Evolutionary conservation across 441 rosid species (phyloP), one percentile per base, ranked within the genome.

Genomic region (Adansonia rubrostipa): DNA sequence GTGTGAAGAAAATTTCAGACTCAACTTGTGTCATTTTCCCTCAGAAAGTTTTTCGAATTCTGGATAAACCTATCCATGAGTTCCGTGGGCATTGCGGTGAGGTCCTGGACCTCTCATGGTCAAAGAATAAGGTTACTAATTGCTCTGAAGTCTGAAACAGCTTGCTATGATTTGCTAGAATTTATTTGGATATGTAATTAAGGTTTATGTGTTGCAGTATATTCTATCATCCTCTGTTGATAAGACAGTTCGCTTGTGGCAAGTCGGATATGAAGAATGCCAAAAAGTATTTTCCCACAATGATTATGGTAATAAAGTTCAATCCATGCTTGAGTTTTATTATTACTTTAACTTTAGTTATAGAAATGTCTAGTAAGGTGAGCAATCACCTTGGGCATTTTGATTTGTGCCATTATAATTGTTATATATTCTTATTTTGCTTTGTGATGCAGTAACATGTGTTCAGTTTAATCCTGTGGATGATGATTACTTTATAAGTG

Each of bases 101-200:
- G 71, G 71, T 87, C 42, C 75, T 86, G 82, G 90, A 85, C 80
- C 81, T 87, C 60, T 80, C 90, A 0, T 84, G 90, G 88, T 87
- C 90, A 17, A 84, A 68, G 63, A 74, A 82, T 66, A 80, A 82
- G 81, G 90, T 87, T 48, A 79, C 82, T 50, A 47, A 22, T 17
- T 80, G 20, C 75, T 69, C 17, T 69, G 42, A 69, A 48, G 1
- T 80, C 42, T 47, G n/a, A n/a, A 81, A 62, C 62, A 24, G 53
- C 61, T 75, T 7, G 60, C 9, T 61, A 47, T 50, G 24, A 14
- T 56, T 51, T 56, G 47, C 60, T 73, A 75, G 33, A n/a, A 36
- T 74, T 45, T 54, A 51, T 14, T 5, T 72, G n/a, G 6, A 19
- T 82, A 40, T 77, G 64, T 80, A 5, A 79, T 47, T 68, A 11